Percentiles rank a stretch among this genome's conserved stretches.
These are phyloP conservation scores for Candida silvatica DNA, from an alignment of 805 yeast genomes.

Conservation along the genomic window DNA sequence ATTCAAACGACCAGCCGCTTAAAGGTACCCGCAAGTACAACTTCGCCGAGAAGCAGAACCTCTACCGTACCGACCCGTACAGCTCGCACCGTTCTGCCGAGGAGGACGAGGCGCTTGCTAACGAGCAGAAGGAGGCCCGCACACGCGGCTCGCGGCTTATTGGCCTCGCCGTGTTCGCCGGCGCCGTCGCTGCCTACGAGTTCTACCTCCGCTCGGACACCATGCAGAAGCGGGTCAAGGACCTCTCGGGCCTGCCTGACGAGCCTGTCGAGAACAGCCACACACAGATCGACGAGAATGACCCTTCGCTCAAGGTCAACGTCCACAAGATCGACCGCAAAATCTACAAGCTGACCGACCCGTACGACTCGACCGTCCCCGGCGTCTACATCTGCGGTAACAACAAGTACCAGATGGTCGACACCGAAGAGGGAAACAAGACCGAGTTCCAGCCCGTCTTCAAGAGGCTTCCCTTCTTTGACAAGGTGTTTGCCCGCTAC, in stretches of 20 bases:
- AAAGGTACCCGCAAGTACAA: constrained; percentile 1
- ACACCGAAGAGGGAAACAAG: constrained; percentile 8
- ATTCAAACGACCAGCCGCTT: background rate
- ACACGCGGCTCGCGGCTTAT: background rate
- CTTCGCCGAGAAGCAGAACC: constrained; percentile 1
- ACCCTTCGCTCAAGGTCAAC: background rate
- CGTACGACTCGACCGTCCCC: constrained; percentile 33
- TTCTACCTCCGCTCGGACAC: background rate
- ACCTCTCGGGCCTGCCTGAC: background rate
- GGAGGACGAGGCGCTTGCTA: background rate
- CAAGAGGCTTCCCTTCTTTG: constrained; percentile 53
- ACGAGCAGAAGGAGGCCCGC: background rate
- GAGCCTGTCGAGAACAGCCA: background rate
- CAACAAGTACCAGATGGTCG: constrained; percentile 31
- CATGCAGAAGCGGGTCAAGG: background rate
- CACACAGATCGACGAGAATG: background rate
- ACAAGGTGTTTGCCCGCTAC: constrained; percentile 47
- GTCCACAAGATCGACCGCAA: constrained; percentile 7
- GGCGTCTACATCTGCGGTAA: constrained; percentile 64
- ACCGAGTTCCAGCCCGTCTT: constrained; percentile 40
- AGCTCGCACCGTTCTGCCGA: background rate
- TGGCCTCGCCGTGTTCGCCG: background rate
- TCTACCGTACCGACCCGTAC: background rate
- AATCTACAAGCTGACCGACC: constrained; percentile 22
- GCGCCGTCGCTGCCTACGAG: constrained; percentile 1